Evolutionary conservation across 129 eudicot species (phyloP), one percentile per base, ranked within the genome.

Genomic region (Erigeron canadensis): DNA sequence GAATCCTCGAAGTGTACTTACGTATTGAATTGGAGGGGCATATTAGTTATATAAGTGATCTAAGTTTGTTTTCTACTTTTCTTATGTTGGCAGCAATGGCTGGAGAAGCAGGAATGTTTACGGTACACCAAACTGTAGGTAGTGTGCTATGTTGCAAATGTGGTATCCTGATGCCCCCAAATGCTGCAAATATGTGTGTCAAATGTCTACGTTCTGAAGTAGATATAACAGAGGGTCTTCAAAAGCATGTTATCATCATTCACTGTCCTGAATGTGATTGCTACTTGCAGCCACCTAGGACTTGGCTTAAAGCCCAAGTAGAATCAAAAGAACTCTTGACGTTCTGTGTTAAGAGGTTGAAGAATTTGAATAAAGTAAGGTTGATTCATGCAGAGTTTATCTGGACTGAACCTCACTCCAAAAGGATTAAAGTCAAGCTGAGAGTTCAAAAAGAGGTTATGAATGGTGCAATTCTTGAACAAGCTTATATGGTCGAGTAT

Each of bases 181-280:
- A 88, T 78, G 86, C 90, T 9, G 95, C 87, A 40, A 88, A 88
- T 48, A 88, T 88, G 95, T 88, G 95, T 45, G 84, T 83, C 18
- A 82, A 80, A 28, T 88, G 95, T 68, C 79, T 88, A 65, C 77
- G 87, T n/a, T 85, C 95, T 23, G 90, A 85, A 80, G 80, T 85
- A 47, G 90, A 88, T 67, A 71, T 71, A 3, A 71, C 76, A 4
- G 67, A 56, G 8, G 76, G 76, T n/a, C 46, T 57, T 21, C 76
- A 71, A 28, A 71, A 71, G 37, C 67, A 71, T n/a, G 76, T 71
- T 45, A 71, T 71, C 67, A 71, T 59, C 65, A 59, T 59, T 28
- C 65, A 59, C 65, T 59, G 65, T 3, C 65, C 65, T 1, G 65
- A 59, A 59, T 59, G 65, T 16, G 65, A 59, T 37, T 59, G 65